Conservation (phyloP, 176 grass and related monocot genomes). For the Triticum turgidum region DNA sequence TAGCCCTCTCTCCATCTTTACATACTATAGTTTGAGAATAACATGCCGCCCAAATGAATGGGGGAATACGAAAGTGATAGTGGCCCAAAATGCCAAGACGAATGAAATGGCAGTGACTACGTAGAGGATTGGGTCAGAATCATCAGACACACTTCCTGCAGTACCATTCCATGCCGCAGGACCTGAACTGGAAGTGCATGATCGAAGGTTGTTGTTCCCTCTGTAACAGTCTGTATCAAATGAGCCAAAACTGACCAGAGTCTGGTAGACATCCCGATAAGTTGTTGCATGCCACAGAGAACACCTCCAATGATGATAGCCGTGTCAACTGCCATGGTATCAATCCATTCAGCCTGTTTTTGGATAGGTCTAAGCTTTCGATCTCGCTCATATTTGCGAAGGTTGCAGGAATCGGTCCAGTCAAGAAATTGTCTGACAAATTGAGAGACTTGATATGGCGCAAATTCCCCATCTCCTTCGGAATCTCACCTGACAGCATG, state of each 20-base stretch:
- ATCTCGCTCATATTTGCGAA: slow-evolving; percentile 5
- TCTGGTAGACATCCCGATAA: slow-evolving; percentile 32
- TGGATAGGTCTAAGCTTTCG: slow-evolving; percentile 39
- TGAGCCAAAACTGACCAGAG: background rate
- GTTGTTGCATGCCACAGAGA: slow-evolving; percentile 44
- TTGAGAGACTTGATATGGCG: slow-evolving; percentile 4
- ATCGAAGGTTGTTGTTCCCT: slow-evolving; percentile 1
- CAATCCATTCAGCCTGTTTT: slow-evolving; percentile 17
- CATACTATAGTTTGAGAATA: background rate
- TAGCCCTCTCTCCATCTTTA: too few relatives aligned
- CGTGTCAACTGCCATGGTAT: slow-evolving; percentile 17
- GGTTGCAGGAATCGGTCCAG: slow-evolving; percentile 1
- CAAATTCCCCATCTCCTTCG: slow-evolving; percentile 17
- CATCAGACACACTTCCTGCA: background rate
- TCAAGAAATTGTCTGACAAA: slow-evolving; percentile 24
- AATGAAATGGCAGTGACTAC: background rate
- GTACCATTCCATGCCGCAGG: background rate
- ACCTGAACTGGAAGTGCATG: background rate
- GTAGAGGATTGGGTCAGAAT: background rate
- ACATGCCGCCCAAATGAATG: background rate
- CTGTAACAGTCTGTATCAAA: background rate
- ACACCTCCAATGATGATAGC: background rate
- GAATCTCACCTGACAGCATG: slow-evolving; percentile 27
- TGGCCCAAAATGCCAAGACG: slow-evolving; percentile 3
- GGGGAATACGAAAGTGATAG: background rate